Percentiles rank a stretch among this genome's conserved stretches.
Evolutionary conservation across 495 filamentous ascomycete species (phyloP).

Genomic region (Penicillium parvum): DNA sequence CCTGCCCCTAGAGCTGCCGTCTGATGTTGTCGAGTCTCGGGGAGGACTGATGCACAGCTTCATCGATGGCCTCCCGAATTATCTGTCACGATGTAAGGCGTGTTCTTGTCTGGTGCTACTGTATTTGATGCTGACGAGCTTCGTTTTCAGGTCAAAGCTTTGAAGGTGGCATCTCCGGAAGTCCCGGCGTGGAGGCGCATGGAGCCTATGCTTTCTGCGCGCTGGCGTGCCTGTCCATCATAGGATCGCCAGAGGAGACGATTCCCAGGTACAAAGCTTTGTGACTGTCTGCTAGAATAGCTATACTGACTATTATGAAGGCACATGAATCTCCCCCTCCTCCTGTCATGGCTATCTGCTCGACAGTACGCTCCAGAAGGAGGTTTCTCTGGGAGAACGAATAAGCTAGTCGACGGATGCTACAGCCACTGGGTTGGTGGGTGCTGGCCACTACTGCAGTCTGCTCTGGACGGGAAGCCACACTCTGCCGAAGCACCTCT

Average conservation of each 20-base stretch:
- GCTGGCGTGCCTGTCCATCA: slow-evolving; percentile 76
- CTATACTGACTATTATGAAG: slow-evolving; percentile 38
- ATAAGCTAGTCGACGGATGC: slow-evolving; percentile 96
- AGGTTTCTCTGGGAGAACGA: slow-evolving; percentile 88
- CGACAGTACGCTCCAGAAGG: slow-evolving; percentile 91
- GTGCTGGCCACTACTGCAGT: slow-evolving; percentile 87
- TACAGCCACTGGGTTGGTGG: slow-evolving; percentile 97
- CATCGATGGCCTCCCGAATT: slow-evolving; percentile 66
- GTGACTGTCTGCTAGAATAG: slow-evolving; percentile 13
- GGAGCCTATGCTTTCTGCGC: slow-evolving; percentile 97
- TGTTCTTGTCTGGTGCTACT: not conserved
- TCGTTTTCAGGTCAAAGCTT: slow-evolving; percentile 71
- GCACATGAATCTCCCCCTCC: slow-evolving; percentile 69
- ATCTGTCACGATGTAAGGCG: slow-evolving; percentile 73
- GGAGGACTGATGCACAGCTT: slow-evolving; percentile 48
- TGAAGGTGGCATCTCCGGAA: slow-evolving; percentile 85
- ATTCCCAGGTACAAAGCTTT: slow-evolving; percentile 53
- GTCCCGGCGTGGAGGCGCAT: slow-evolving; percentile 83
- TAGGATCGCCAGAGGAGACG: slow-evolving; percentile 69
- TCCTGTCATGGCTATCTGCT: slow-evolving; percentile 82
- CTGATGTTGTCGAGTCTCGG: slow-evolving; percentile 49
- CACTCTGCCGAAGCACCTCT: slow-evolving; percentile 13
- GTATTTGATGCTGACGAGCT: slow-evolving; percentile 6
- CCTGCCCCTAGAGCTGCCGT: slow-evolving; percentile 71
- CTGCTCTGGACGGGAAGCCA: slow-evolving; percentile 57